Base-by-base conservation (phyloP, 2,329 filamentous ascomycete species). In the Pyrenophora tritici-repentis region DNA sequence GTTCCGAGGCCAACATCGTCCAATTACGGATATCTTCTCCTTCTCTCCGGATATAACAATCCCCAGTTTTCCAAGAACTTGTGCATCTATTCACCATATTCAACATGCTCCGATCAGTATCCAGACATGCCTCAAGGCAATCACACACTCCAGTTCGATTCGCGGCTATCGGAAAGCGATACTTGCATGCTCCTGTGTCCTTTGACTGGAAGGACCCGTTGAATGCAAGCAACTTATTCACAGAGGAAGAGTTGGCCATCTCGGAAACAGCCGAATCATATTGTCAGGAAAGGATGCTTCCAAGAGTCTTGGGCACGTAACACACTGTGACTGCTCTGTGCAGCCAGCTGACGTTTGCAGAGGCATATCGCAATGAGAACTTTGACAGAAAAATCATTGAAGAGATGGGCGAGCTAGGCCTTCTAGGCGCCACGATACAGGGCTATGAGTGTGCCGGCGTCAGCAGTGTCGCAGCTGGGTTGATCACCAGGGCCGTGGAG, bases 131-230 rank as follows among this genome's bases (percentile, higher is more conserved):
- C 62, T 68, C 62, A 55, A 74, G 72, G 73, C 77, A 73, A 71
- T 72, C 73, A 55, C 66, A 44, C 38, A 41, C 62, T 50, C 40
- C 62, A 41, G 50, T 55, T 40, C 70, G 63, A 56, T 61, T 56
- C 54, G 66, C 65, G 58, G 50, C 53, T 46, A 51, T 66, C 53
- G 67, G 66, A 57, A 75, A 70, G 44, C 75, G 77, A 38, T 65
- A 75, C 67, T 66, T 75, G 13, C 75, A 74, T 55, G 66, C 78
- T 29, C 75, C 77, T 24, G 73, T 73, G 20, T 47, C 73, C 4
- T 97, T 97, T 73, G 86, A 96, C 73, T 99, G 94, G 93, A 84
- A 94, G 72, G 94, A 99, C 70, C 92, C 94, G 16, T 79, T 99
- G 51, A 83, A 82, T 20, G 81, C 87, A 31, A 86, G 85, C 66